Percentiles rank a stretch among this genome's conserved stretches.
These are phyloP conservation scores for Diaporthe helianthi DNA, from an alignment of 2,329 filamentous ascomycete species.

Conservation along the genomic window DNA sequence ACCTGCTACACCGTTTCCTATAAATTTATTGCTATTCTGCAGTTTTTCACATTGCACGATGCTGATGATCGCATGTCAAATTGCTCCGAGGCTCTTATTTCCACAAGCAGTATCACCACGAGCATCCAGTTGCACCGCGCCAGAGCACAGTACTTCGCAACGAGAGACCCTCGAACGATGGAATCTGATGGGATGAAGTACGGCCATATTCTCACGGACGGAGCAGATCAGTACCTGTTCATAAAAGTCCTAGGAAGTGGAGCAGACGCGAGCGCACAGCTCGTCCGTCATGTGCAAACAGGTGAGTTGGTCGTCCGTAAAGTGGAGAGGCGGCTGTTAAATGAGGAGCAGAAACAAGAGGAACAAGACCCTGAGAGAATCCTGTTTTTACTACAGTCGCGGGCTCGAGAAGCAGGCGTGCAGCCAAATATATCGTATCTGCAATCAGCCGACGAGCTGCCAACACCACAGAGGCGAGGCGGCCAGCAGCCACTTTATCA, in stretches of 20 bases:
- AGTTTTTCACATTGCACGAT: neutral
- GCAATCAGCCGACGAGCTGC: neutral
- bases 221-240: neutral
- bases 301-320: neutral
- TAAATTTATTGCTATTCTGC: neutral
- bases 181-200: neutral
- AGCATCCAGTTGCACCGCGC: neutral
- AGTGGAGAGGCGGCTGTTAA: neutral
- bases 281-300: neutral
- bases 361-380: neutral
- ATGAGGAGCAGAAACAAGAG: neutral
- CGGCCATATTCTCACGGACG: neutral
- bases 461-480: neutral
- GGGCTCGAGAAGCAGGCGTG: neutral
- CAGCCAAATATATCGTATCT: neutral
- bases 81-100: neutral
- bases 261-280: neutral
- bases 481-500: neutral
- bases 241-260: neutral
- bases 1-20: neutral
- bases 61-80: neutral
- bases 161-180: neutral
- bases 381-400: neutral
- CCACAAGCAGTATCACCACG: neutral
- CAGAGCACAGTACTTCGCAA: neutral